These are phyloP conservation scores for Gossypium gossypioides DNA, from an alignment of 441 rosid genomes.

Conservation along the genomic window DNA sequence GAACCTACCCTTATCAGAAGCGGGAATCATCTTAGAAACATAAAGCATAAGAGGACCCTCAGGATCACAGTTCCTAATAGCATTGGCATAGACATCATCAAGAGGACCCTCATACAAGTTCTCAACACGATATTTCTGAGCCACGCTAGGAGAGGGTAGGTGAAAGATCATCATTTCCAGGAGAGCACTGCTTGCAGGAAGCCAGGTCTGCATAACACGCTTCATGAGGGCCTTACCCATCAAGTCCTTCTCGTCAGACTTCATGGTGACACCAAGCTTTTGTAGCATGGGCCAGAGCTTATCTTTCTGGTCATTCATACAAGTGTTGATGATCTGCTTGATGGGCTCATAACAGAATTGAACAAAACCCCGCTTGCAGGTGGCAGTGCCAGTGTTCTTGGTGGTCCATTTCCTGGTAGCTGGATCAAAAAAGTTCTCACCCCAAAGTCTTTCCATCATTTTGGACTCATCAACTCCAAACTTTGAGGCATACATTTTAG, in stretches of 20 bases:
- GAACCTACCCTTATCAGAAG: slow-evolving; percentile 18
- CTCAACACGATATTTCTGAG: slow-evolving; percentile 19
- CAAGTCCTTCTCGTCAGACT: slow-evolving; percentile 17
- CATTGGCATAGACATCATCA: slow-evolving; percentile 12
- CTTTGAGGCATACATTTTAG: slow-evolving; percentile 17
- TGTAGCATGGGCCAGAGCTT: slow-evolving; percentile 19
- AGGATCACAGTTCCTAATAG: slow-evolving; percentile 19
- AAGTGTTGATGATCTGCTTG: slow-evolving; percentile 16
- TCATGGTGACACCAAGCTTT: slow-evolving; percentile 15
- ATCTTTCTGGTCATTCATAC: slow-evolving; percentile 20
- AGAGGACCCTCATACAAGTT: slow-evolving; percentile 19
- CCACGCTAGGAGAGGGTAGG: slow-evolving; percentile 13
- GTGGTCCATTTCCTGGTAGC: slow-evolving; percentile 20
- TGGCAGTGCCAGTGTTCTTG: slow-evolving; percentile 15
- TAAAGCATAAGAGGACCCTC: slow-evolving; percentile 19
- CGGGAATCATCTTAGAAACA: slow-evolving; percentile 18
- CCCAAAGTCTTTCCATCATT: slow-evolving; percentile 23
- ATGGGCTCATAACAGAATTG: slow-evolving; percentile 19
- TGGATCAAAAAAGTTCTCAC: slow-evolving; percentile 19
- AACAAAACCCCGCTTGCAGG: slow-evolving; percentile 18
- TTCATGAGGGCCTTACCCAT: slow-evolving; percentile 18
- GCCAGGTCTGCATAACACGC: slow-evolving; percentile 20
- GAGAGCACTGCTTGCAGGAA: slow-evolving; percentile 16
- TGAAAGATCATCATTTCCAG: slow-evolving; percentile 20
- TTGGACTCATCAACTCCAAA: slow-evolving; percentile 16